These are phyloP conservation scores for Didymella lethalis DNA, from an alignment of 2,329 filamentous ascomycete species.

Conservation along the genomic window DNA sequence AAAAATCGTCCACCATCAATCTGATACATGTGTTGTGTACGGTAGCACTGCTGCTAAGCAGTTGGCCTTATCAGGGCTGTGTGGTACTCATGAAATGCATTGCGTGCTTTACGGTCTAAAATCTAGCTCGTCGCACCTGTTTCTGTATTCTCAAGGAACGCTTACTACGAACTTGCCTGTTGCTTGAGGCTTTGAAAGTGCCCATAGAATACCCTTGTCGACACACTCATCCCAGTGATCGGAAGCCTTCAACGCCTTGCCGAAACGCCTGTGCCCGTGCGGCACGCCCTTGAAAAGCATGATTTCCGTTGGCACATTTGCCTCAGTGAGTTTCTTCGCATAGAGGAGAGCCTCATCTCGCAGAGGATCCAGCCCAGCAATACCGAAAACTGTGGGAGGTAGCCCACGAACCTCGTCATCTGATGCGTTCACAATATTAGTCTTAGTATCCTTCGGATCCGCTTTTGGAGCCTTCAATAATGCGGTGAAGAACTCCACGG, in stretches of 20 bases:
- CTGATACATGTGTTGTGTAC: neutral
- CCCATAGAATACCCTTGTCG: conserved; percentile 56
- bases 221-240: conserved; percentile 56
- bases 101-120: neutral
- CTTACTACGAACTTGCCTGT: conserved; percentile 48
- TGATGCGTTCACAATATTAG: conserved; percentile 46
- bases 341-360: conserved; percentile 61
- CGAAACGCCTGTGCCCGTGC: conserved; percentile 61
- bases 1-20: neutral
- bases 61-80: neutral
- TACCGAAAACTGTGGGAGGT: conserved; percentile 58
- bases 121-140: neutral
- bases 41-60: neutral
- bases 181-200: conserved; percentile 46
- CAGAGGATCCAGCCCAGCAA: conserved; percentile 60
- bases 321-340: conserved; percentile 52
- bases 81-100: neutral
- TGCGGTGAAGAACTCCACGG: conserved; percentile 45
- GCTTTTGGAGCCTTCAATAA: conserved; percentile 30
- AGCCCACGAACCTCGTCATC: conserved; percentile 52
- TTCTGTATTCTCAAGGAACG: conserved; percentile 12
- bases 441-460: conserved; percentile 44
- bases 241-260: conserved; percentile 51
- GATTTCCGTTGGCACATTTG: conserved; percentile 60
- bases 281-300: conserved; percentile 62